Evolutionary conservation across 2,329 filamentous ascomycete species (phyloP).

Genomic region (Arthrinium phaeospermum): DNA sequence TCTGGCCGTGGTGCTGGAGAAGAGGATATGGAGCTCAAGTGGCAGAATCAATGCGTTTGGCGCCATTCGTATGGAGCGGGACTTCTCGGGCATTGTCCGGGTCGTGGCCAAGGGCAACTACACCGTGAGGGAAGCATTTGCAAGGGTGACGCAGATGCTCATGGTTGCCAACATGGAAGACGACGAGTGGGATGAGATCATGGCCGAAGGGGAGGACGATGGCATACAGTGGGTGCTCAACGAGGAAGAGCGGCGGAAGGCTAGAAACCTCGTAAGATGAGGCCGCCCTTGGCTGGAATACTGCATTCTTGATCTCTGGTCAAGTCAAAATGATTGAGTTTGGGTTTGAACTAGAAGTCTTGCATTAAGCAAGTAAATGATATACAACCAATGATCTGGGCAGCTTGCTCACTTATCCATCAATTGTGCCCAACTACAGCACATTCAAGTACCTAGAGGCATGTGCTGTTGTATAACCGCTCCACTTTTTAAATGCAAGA

Average conservation of each 20-base stretch:
- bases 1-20: conserved; percentile 81
- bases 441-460: not conserved
- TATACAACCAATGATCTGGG: no score
- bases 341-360: not conserved
- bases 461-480: not conserved
- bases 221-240: conserved; percentile 67
- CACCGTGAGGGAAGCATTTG: conserved; percentile 70
- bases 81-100: conserved; percentile 71
- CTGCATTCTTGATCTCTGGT: conserved; percentile 14
- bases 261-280: conserved; percentile 61
- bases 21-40: conserved; percentile 81
- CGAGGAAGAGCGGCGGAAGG: conserved; percentile 67
- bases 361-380: not conserved
- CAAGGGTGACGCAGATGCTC: conserved; percentile 70
- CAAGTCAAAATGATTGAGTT: conserved; percentile 1
- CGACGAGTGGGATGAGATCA: conserved; percentile 77
- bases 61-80: conserved; percentile 72
- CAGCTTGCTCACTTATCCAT: not conserved
- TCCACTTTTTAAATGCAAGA: conserved; percentile 2
- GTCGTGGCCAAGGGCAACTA: conserved; percentile 67
- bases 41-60: conserved; percentile 80
- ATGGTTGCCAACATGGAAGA: conserved; percentile 81
- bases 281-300: conserved; percentile 1
- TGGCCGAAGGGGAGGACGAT: conserved; percentile 52
- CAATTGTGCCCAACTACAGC: not conserved